These are phyloP conservation scores for Trichoderma asperelloides DNA, from an alignment of 495 filamentous ascomycete species.

Conservation along the genomic window DNA sequence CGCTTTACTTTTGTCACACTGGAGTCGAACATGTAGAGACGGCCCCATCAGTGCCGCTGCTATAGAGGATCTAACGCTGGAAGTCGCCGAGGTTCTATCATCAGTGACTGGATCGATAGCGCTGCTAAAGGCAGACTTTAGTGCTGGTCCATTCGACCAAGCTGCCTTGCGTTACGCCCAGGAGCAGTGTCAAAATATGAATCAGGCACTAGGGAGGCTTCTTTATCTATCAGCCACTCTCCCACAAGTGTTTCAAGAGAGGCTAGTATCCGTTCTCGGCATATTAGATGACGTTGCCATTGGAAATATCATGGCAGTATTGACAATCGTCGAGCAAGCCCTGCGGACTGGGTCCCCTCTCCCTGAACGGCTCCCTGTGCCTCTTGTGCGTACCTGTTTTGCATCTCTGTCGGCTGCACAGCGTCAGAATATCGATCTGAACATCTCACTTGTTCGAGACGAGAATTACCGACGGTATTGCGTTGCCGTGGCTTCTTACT, in stretches of 20 bases:
- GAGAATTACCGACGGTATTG: slow-evolving; percentile 9
- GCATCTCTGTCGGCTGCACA: neutral
- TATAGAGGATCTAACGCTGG: neutral
- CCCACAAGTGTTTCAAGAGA: neutral
- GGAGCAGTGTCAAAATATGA: slow-evolving; percentile 8
- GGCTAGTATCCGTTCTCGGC: neutral
- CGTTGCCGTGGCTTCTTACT: slow-evolving; percentile 2
- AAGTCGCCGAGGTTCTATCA: neutral
- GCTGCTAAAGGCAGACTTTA: neutral
- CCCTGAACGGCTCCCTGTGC: slow-evolving; percentile 5
- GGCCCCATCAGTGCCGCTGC: neutral
- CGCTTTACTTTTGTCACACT: slow-evolving; percentile 35
- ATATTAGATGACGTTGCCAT: neutral
- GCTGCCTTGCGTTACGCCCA: neutral
- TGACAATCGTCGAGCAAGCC: slow-evolving; percentile 6
- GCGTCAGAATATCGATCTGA: neutral
- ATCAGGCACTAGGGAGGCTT: slow-evolving; percentile 4
- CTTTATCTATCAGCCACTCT: neutral
- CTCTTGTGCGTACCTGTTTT: neutral
- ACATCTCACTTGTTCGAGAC: neutral
- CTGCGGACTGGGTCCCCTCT: slow-evolving; percentile 5
- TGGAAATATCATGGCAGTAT: neutral
- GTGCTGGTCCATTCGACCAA: slow-evolving; percentile 2
- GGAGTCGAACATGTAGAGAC: slow-evolving; percentile 15
- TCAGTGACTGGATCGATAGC: neutral